phyloP scores from a whole-genome alignment of 352 stramenopile species.

The Phytopythium montanum region DNA sequence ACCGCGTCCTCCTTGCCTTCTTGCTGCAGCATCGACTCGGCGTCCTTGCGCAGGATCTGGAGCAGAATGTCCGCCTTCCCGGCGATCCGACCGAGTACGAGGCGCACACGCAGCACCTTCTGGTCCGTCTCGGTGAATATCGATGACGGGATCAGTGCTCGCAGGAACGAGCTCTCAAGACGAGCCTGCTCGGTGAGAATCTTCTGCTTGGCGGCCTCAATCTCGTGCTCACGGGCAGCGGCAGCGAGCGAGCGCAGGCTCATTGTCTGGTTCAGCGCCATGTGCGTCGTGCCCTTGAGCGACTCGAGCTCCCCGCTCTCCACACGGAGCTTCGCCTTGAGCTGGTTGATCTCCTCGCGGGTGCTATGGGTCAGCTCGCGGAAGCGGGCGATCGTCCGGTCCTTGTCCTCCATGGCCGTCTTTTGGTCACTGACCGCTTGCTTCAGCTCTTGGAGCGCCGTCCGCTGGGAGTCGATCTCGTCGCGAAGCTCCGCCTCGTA shows the following conservation, averaged over 20 bases:
- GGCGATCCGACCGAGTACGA: conserved; percentile 56
- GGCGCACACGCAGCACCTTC: conserved; percentile 64
- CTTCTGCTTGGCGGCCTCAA: conserved; percentile 64
- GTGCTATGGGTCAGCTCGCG: conserved; percentile 62
- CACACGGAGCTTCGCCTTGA: conserved; percentile 69
- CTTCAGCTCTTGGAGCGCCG: conserved; percentile 54
- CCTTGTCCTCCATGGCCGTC: conserved; percentile 66
- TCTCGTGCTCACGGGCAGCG: conserved; percentile 57
- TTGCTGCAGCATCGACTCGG: conserved; percentile 41
- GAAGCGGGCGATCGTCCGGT: conserved; percentile 79
- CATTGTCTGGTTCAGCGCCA: conserved; percentile 74
- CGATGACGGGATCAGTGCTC: conserved; percentile 56
- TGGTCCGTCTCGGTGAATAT: conserved; percentile 77
- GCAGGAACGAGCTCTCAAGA: conserved; percentile 66
- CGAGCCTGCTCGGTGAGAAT: conserved; percentile 61
- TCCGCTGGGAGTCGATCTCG: conserved; percentile 65
- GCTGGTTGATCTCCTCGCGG: conserved; percentile 68
- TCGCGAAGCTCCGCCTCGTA: conserved; percentile 71
- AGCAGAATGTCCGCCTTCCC: conserved; percentile 72
- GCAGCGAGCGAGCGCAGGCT: conserved; percentile 54
- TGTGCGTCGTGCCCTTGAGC: conserved; percentile 70
- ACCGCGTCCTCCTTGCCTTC: conserved; percentile 31
- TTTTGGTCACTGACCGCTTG: conserved; percentile 47
- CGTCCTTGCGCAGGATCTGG: conserved; percentile 60
- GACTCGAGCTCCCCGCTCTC: conserved; percentile 70